These are phyloP conservation scores for Ephemerocybe angulata DNA, from an alignment of 768 basidiomycete genomes.

Conservation along the genomic window DNA sequence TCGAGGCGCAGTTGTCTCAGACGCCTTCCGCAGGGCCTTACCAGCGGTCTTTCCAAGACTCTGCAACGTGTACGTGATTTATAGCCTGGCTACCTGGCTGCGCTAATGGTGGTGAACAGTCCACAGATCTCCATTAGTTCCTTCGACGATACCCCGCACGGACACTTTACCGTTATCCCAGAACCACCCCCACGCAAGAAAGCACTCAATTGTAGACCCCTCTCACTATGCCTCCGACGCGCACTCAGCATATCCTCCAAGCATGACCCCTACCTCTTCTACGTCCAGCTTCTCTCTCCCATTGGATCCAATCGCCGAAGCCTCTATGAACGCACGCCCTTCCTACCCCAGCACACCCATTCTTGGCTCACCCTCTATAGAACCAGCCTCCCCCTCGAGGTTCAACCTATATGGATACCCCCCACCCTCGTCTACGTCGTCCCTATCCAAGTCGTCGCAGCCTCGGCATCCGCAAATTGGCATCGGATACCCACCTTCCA, in stretches of 20 bases:
- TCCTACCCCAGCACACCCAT: slow-evolving; percentile 23
- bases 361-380: slow-evolving; percentile 27
- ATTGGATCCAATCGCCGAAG: slow-evolving; percentile 33
- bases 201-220: slow-evolving; percentile 59
- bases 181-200: slow-evolving; percentile 75
- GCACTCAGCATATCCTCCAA: slow-evolving; percentile 42
- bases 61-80: slow-evolving; percentile 16
- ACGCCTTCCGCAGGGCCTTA: slow-evolving; percentile 28
- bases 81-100: slow-evolving; percentile 2
- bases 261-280: slow-evolving; percentile 9
- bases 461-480: slow-evolving; percentile 45
- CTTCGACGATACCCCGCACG: slow-evolving; percentile 49
- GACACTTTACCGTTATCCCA: slow-evolving; percentile 49
- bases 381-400: slow-evolving; percentile 26
- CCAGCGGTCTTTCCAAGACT: slow-evolving; percentile 24
- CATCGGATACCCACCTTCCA: slow-evolving; percentile 11
- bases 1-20: slow-evolving; percentile 28
- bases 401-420: slow-evolving; percentile 13
- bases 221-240: slow-evolving; percentile 26
- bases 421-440: slow-evolving; percentile 7
- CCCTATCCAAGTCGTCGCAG: slow-evolving; percentile 25
- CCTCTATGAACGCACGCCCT: slow-evolving; percentile 23
- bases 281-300: slow-evolving; percentile 33
- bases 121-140: slow-evolving; percentile 32
- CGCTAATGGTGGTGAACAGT: slow-evolving; percentile 22